phyloP scores from a whole-genome alignment of 768 basidiomycete species.

The Inosperma sp. region DNA sequence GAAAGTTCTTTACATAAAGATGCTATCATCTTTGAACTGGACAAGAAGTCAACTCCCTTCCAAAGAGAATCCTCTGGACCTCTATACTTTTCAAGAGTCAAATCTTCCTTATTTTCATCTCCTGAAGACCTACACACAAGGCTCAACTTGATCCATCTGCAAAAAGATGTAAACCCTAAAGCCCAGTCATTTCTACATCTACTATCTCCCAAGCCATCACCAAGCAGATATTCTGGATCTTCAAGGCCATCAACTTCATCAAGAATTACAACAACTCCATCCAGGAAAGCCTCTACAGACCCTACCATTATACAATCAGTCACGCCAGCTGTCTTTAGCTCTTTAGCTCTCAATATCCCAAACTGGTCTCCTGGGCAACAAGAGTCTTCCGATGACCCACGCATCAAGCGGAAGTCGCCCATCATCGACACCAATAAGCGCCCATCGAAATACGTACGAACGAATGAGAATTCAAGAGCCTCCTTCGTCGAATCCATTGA shows the following conservation, averaged over 20 bases:
- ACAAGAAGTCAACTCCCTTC: too few relatives aligned
- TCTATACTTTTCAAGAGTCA: neutral
- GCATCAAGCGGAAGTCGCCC: neutral
- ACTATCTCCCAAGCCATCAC: too few relatives aligned
- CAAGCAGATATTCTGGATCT: too few relatives aligned
- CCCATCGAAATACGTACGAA: neutral
- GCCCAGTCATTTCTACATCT: neutral
- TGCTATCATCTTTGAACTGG: too few relatives aligned
- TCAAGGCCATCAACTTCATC: too few relatives aligned
- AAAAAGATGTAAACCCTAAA: neutral
- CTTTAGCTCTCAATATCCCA: conserved; percentile 1
- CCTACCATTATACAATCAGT: neutral
- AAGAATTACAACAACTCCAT: neutral
- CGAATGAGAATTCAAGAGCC: neutral
- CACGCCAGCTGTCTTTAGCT: neutral
- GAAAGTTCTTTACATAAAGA: too few relatives aligned
- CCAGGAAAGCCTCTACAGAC: neutral
- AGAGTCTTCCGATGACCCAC: neutral
- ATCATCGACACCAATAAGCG: conserved; percentile 4
- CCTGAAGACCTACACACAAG: conserved; percentile 1
- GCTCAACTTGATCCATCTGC: conserved; percentile 6
- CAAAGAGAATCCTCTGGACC: neutral
- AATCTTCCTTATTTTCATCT: neutral
- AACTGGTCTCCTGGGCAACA: neutral
- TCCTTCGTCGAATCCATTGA: neutral